Base-by-base conservation (phyloP, 2,329 filamentous ascomycete species). In the Helotiales sp. region DNA sequence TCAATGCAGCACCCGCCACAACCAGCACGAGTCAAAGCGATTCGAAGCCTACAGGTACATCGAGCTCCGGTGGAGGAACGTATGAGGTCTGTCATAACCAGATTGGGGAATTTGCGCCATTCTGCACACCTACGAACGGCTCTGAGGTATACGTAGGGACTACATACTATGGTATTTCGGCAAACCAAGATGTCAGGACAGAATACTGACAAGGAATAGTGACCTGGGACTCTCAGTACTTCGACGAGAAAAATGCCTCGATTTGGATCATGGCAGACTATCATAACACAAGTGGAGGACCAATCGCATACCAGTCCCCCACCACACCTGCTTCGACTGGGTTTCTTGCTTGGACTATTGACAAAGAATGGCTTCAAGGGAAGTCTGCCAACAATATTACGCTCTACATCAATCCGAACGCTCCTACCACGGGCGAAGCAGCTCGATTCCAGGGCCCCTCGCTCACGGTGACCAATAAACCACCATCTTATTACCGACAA, bases 91-190 rank as follows among this genome's bases (percentile, higher is more conserved):
- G 69, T 56, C 55, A 69, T 17, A 71, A 69, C 38, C 59, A 44
- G 10, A 60, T 66, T 33, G 64, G 63, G n/a, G 46, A 58, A 7
- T 68, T 63, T 51, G 64, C 67, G 7, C 69, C 69, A 1, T 67
- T 71, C 51, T 70, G 69, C 54, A 65, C 63, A 30, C 69, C 67
- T 5, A 54, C 61, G n/a, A 70, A 71, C 54, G 66, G 61, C n/a
- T 64, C 66, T 6, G 61, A 54, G 38, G 60, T 71, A 8, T 67
- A 66, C 25, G 60, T 69, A 15, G 67, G 63, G 22, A 55, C 64
- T 13, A 70, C 63, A 54, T 71, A 69, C 52, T 70, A 71, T 57
- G 62, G 68, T 70, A 61, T 12, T 34, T 33, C 27, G 12, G 22
- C 13, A 27, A 12, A 13, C 36, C 15, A 8, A 9, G 1, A 15